Conservation (phyloP, 2,329 filamentous ascomycete genomes). For the Diaporthe sp. region DNA sequence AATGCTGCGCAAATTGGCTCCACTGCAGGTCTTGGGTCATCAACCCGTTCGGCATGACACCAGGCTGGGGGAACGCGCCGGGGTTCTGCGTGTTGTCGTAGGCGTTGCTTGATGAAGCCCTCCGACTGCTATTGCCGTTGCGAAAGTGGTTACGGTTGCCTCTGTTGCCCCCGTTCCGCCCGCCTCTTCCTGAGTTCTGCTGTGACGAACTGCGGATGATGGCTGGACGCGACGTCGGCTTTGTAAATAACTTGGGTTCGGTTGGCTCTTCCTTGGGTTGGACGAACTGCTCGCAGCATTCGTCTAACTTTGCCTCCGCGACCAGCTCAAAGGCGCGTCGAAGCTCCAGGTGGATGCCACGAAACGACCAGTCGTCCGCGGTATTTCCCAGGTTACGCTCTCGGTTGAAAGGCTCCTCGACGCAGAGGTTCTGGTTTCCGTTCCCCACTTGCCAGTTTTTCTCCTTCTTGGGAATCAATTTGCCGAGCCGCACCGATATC, state of each 20-base stretch:
- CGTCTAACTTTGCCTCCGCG: constrained; percentile 81
- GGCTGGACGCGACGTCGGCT: constrained; percentile 70
- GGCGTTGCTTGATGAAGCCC: constrained; percentile 66
- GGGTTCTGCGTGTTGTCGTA: constrained; percentile 65
- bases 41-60: constrained; percentile 46
- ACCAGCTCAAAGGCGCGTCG: constrained; percentile 89
- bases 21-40: constrained; percentile 47
- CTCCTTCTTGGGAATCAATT: constrained; percentile 81
- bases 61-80: constrained; percentile 53
- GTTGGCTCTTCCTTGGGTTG: constrained; percentile 85
- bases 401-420: constrained; percentile 96
- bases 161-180: constrained; percentile 61
- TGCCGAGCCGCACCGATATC: constrained; percentile 87
- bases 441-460: constrained; percentile 89
- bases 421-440: constrained; percentile 87
- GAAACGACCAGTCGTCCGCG: constrained; percentile 93
- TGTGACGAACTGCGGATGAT: constrained; percentile 73
- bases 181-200: constrained; percentile 64
- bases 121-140: constrained; percentile 61
- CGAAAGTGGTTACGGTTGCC: constrained; percentile 62
- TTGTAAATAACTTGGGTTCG: constrained; percentile 63
- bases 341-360: constrained; percentile 90
- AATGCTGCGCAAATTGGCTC: constrained; percentile 47
- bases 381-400: constrained; percentile 94
- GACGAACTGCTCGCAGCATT: constrained; percentile 89